Base-by-base conservation (phyloP, 78 protist genomes). In the Cyanophora paradoxa region DNA sequence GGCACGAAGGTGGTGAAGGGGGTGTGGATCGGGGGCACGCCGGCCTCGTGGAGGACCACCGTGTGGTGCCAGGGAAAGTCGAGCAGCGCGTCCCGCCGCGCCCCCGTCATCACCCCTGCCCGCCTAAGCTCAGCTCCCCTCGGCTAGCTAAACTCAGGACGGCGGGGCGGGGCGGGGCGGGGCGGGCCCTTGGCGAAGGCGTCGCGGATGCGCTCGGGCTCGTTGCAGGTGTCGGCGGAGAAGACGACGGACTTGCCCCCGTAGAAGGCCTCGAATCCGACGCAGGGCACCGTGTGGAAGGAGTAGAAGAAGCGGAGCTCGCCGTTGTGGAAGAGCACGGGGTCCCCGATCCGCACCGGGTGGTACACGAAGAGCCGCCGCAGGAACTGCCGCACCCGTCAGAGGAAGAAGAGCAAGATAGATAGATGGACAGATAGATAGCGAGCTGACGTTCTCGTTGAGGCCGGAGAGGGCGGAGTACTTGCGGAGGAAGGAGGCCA, bases 11-110 rank as follows among this genome's bases (percentile, higher is more conserved):
- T 77, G 36, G 82, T 31, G 1, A 76, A 75, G 17, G 90, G 90
- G 31, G 90, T 80, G 75, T 82, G 90, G 75, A 78, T 82, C 26
- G 90, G 90, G 24, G 90, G 87, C 31, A 82, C 86, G 13, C 90
- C 90, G 24, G 84, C 85, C 59, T 81, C 86, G 69, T 82, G 90
- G 48, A 86, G 76, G 16, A 86, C 78, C 31, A 86, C 65, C 44
- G 80, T 71, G 76, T n/a, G n/a, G n/a, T n/a, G 74, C 89, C 89
- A 85, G 20, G 74, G 72, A 74, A 84, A 84, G 56, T 65, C 34
- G 31, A 73, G 31, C 22, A 85, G 46, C 58, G 78, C 57, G 40
- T 58, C 62, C 17, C 67, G 75, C 26, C 89, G 76, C 28, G 26
- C 63, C 26, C 24, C 57, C 28, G 65, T 44, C 36, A 85, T 59